phyloP scores from a whole-genome alignment of 306 rosid species.

The Quercus engelmannii region DNA sequence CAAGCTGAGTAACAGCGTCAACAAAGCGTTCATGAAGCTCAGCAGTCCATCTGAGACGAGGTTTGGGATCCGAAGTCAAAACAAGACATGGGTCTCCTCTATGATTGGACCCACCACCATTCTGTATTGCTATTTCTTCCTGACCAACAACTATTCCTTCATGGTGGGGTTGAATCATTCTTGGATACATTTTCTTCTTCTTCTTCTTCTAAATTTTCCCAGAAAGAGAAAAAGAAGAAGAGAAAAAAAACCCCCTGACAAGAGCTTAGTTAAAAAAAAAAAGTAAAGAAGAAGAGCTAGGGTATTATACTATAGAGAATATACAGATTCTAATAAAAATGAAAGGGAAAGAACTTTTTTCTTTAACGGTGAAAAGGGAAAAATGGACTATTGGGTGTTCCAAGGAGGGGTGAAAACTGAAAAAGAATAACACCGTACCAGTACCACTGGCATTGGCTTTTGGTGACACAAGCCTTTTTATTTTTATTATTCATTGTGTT shows the following conservation, averaged over 20 bases:
- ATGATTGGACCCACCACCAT: not conserved
- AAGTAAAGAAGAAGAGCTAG: not conserved
- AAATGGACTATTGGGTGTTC: not conserved
- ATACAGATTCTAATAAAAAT: not conserved
- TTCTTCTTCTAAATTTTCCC: slow-evolving; percentile 1
- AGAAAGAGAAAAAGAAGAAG: not conserved
- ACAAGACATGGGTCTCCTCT: slow-evolving; percentile 90
- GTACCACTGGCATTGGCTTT: slow-evolving; percentile 29
- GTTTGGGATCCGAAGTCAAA: slow-evolving; percentile 51
- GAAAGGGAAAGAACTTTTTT: not conserved
- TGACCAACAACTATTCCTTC: slow-evolving; percentile 1
- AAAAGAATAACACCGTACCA: slow-evolving; percentile 16
- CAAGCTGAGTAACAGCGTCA: slow-evolving; percentile 96
- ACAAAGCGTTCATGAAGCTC: slow-evolving; percentile 95
- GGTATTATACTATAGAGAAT: not conserved
- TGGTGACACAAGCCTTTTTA: slow-evolving; percentile 3
- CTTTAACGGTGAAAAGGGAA: not conserved
- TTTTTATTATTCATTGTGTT: too few relatives aligned
- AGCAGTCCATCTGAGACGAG: slow-evolving; percentile 98
- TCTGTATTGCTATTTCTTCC: not conserved
- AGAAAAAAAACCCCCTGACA: not conserved
- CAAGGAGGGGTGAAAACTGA: not conserved
- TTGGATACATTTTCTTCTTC: slow-evolving; percentile 4
- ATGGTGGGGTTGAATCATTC: not conserved
- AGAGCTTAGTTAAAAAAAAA: not conserved